Base-by-base conservation (phyloP, 192 early-diverging fungal species). In the Gryganskiella cystojenkinii region DNA sequence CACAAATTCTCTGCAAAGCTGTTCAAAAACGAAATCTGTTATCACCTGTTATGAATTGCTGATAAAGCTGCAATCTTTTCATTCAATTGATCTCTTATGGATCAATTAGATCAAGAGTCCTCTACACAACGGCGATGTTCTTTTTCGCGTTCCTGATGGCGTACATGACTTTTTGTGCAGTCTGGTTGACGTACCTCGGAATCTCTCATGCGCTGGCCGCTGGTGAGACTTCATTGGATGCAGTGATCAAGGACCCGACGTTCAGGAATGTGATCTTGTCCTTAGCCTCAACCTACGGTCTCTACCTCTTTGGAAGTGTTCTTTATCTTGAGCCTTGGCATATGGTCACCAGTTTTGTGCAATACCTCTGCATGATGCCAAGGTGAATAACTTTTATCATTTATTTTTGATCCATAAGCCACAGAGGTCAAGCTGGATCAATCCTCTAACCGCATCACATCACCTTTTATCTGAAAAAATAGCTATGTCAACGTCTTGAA, bases 91-190 rank as follows among this genome's bases (percentile, higher is more conserved):
- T 5, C 3, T 46, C 45, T 27, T 13, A 52, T 67, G n/a, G 19
- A 13, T 37, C 67, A 5, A 6, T 24, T 61, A 79, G 75, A 25
- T 89, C 92, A 24, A 94, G 89, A 79, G 81, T 83, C 49, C 86
- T 95, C 30, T 96, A 95, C 64, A 87, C 88, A 42, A 62, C 82
- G 15, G 87, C 86, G 24, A 94, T 95, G 68, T 76, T 91, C 4
- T 84, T 97, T 58, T 99, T 98, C 83, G 93, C 93, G 4, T 58
- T 94, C 45, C 83, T 98, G 61, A 97, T 97, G 95, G 67, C 87
- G 11, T 87, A 94, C 68, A 93, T 98, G 90, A 79, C 95, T 8
- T 95, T 94, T 78, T 88, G 91, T 30, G 87, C 92, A 35, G 81
- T 89, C 11, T 96, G 83, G 74, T 61, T 86, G 54, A 86, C 93